Percentiles rank a stretch among this genome's conserved stretches.
Evolutionary conservation across 441 rosid genomes (phyloP).

Genomic region (Capsella rubella): DNA sequence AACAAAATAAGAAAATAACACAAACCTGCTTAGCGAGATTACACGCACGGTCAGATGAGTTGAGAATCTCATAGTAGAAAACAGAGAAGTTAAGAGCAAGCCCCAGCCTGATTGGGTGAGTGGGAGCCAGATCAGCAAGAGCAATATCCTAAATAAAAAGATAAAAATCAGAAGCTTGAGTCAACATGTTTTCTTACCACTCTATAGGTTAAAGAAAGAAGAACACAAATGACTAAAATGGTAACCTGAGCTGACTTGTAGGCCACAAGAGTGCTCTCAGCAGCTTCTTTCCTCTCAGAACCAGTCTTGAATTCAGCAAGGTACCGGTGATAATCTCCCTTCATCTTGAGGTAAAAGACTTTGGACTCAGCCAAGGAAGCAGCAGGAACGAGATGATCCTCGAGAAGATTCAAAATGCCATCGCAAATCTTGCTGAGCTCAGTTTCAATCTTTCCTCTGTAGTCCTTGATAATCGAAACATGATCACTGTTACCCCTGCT

Average conservation of each 20-base stretch:
- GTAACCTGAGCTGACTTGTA: slow-evolving; percentile 95
- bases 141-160: slow-evolving; percentile 80
- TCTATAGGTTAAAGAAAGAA: not conserved
- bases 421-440: slow-evolving; percentile 93
- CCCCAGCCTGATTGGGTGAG: slow-evolving; percentile 96
- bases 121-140: slow-evolving; percentile 84
- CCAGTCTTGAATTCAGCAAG: slow-evolving; percentile 96
- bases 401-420: slow-evolving; percentile 87
- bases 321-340: slow-evolving; percentile 93
- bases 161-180: slow-evolving; percentile 22
- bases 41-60: slow-evolving; percentile 98
- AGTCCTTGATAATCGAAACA: slow-evolving; percentile 79
- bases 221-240: not conserved
- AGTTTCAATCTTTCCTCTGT: slow-evolving; percentile 84
- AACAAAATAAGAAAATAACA: not conserved
- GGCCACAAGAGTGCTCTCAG: slow-evolving; percentile 92
- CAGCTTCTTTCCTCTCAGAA: slow-evolving; percentile 94
- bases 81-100: slow-evolving; percentile 98
- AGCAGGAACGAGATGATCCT: slow-evolving; percentile 84
- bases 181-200: slow-evolving; percentile 8
- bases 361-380: slow-evolving; percentile 91
- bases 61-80: slow-evolving; percentile 97
- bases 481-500: slow-evolving; percentile 92
- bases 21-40: slow-evolving; percentile 91
- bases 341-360: slow-evolving; percentile 97